Evolutionary conservation across 345 rosid genomes (phyloP).

Genomic region (Erysimum cheiranthoides): DNA sequence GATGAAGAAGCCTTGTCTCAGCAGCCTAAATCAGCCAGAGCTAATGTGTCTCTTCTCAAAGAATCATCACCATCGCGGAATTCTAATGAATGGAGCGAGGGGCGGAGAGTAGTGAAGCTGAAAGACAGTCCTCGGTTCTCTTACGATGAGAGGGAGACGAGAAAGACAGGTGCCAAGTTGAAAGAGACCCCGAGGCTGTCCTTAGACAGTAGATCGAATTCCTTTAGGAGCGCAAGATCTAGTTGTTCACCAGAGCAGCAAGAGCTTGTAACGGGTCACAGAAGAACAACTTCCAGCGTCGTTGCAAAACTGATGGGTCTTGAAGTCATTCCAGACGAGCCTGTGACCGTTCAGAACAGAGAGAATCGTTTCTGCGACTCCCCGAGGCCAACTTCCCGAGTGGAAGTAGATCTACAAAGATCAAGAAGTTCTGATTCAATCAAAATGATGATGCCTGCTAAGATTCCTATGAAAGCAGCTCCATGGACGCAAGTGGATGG

Average conservation of each 20-base stretch:
- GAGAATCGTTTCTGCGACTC: constrained; percentile 51
- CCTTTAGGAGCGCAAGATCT: constrained; percentile 51
- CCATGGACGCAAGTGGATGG: constrained; percentile 73
- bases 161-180: constrained; percentile 64
- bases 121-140: constrained; percentile 84
- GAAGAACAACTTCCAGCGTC: constrained; percentile 64
- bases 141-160: constrained; percentile 76
- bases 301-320: constrained; percentile 94
- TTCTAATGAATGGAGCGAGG: constrained; percentile 50
- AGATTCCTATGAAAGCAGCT: constrained; percentile 67
- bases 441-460: constrained; percentile 55
- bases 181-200: constrained; percentile 90
- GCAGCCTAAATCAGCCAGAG: constrained; percentile 53
- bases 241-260: constrained; percentile 51
- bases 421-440: constrained; percentile 49
- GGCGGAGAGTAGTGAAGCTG: constrained; percentile 43
- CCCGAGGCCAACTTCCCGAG: constrained; percentile 52
- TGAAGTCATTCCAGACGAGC: constrained; percentile 61
- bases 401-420: constrained; percentile 54
- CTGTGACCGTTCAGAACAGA: constrained; percentile 44
- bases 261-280: constrained; percentile 59
- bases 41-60: constrained; percentile 51
- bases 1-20: constrained; percentile 70
- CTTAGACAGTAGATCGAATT: constrained; percentile 73
- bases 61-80: constrained; percentile 57